Conservation (phyloP, 2,329 filamentous ascomycete genomes). For the Colletotrichum noveboracense region DNA sequence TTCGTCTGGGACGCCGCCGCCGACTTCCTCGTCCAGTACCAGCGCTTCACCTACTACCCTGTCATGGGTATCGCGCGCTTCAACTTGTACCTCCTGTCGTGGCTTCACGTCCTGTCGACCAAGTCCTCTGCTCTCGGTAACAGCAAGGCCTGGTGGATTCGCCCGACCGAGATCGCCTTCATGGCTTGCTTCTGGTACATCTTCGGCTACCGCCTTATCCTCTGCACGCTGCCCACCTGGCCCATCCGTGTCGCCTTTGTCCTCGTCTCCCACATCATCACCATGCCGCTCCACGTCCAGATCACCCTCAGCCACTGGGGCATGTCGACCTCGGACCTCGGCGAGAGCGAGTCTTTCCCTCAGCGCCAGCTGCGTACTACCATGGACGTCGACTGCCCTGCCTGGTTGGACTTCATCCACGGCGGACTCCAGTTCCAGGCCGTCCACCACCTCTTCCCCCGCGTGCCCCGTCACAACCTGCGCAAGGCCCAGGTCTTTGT, state of each 20-base stretch:
- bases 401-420: conserved; percentile 75
- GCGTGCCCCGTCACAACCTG: conserved; percentile 72
- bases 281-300: conserved; percentile 73
- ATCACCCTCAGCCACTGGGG: conserved; percentile 77
- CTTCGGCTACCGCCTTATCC: conserved; percentile 71
- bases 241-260: conserved; percentile 65
- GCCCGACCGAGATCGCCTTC: conserved; percentile 67
- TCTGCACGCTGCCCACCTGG: conserved; percentile 63
- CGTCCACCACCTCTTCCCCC: conserved; percentile 73
- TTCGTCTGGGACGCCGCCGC: conserved; percentile 68
- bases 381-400: conserved; percentile 76
- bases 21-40: conserved; percentile 63
- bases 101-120: conserved; percentile 65
- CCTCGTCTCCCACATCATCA: conserved; percentile 67
- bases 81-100: conserved; percentile 73
- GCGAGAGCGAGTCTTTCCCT: conserved; percentile 69
- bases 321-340: conserved; percentile 71
- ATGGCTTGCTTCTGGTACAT: conserved; percentile 71
- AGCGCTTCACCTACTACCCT: conserved; percentile 73
- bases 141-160: conserved; percentile 69
- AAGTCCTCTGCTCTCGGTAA: conserved; percentile 60
- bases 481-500: conserved; percentile 64
- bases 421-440: conserved; percentile 77
- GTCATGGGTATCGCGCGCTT: conserved; percentile 72
- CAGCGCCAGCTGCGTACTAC: conserved; percentile 75